A percentile compares a stretch with the other conserved stretches of the same genome.
These are phyloP conservation scores for Metschnikowia arizonensis DNA, from an alignment of 805 yeast genomes.

Conservation along the genomic window DNA sequence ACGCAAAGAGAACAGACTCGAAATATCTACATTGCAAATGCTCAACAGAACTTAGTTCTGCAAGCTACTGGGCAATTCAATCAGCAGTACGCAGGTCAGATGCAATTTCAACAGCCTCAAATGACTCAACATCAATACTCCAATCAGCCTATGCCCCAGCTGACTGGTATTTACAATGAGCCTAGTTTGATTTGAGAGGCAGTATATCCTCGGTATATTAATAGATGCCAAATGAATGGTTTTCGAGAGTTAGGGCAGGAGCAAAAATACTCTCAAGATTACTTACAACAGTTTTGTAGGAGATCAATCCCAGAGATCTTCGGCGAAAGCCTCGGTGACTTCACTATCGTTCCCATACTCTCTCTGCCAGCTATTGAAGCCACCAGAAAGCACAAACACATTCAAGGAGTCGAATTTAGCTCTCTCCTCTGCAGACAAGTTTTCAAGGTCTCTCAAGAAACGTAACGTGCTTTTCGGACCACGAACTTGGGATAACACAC, in stretches of 20 bases:
- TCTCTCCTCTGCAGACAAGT: slow-evolving; percentile 23
- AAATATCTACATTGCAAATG: slow-evolving; percentile 34
- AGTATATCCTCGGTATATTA: not conserved
- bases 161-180: slow-evolving; percentile 17
- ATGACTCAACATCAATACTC: slow-evolving; percentile 5
- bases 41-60: slow-evolving; percentile 24
- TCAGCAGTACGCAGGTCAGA: slow-evolving; percentile 8
- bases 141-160: slow-evolving; percentile 3
- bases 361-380: slow-evolving; percentile 81
- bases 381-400: slow-evolving; percentile 76
- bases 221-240: not conserved
- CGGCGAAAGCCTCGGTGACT: slow-evolving; percentile 52
- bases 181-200: slow-evolving; percentile 22
- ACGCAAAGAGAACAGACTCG: slow-evolving; percentile 40
- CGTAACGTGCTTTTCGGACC: slow-evolving; percentile 82
- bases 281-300: not conserved
- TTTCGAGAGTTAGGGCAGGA: not conserved
- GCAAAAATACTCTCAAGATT: not conserved
- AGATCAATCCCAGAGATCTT: slow-evolving; percentile 33
- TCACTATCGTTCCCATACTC: slow-evolving; percentile 60
- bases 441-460: slow-evolving; percentile 47
- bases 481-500: slow-evolving; percentile 85
- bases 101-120: slow-evolving; percentile 5
- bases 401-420: slow-evolving; percentile 33
- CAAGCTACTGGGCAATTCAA: slow-evolving; percentile 15